Conservation (phyloP, 139 green algal species). For the Chlorella sp. region DNA sequence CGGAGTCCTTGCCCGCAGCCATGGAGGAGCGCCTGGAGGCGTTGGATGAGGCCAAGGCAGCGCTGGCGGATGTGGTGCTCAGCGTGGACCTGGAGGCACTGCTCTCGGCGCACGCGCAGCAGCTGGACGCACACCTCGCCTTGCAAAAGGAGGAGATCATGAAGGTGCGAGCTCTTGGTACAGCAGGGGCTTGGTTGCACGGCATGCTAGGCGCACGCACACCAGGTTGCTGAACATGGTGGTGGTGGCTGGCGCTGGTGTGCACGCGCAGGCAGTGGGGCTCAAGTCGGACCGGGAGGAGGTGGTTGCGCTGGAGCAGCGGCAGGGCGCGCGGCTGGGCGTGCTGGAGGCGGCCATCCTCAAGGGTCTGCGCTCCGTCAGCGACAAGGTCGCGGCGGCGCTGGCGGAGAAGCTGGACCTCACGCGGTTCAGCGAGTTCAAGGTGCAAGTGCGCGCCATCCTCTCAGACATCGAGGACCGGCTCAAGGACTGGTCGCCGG, state of each 20-base stretch:
- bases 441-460: conserved; percentile 29
- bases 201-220: no score
- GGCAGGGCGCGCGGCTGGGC: conserved; percentile 17
- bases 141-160: conserved; percentile 22
- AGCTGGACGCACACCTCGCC: conserved; percentile 33
- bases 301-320: conserved; percentile 15
- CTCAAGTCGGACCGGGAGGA: conserved; percentile 34
- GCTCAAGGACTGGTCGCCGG: conserved; percentile 27
- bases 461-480: conserved; percentile 37
- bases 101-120: conserved; percentile 15
- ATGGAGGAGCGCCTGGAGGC: conserved; percentile 30
- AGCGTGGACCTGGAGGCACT: conserved; percentile 28
- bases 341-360: conserved; percentile 35
- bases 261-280: neutral
- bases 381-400: conserved; percentile 35
- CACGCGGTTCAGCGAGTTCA: conserved; percentile 38
- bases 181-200: no score
- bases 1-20: no score
- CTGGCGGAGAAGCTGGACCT: conserved; percentile 40
- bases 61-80: conserved; percentile 36
- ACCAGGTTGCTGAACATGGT: no score
- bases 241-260: neutral
- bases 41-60: conserved; percentile 28
- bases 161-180: conserved; percentile 4
- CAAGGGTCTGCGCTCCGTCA: conserved; percentile 37